phyloP scores from a whole-genome alignment of 352 stramenopile genomes.

The Phytophthora fragariae region DNA sequence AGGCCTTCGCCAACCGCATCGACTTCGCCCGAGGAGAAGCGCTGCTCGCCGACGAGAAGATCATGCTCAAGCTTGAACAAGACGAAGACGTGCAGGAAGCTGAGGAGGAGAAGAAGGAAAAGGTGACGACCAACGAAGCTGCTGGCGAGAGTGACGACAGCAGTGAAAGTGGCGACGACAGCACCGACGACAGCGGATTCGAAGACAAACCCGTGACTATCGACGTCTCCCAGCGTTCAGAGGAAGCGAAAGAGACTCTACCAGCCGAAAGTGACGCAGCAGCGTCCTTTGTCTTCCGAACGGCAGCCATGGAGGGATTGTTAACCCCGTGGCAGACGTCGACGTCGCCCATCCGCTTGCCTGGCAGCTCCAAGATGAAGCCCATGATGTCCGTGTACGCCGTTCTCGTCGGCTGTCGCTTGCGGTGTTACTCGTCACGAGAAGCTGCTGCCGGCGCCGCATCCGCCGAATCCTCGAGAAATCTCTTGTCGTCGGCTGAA shows the following conservation, averaged over 20 bases:
- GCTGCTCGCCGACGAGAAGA: slow-evolving; percentile 60
- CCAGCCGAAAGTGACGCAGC: background rate
- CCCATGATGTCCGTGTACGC: slow-evolving; percentile 36
- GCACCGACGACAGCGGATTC: slow-evolving; percentile 19
- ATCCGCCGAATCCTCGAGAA: slow-evolving; percentile 2
- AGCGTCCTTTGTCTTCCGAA: slow-evolving; percentile 32
- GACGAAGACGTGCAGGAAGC: slow-evolving; percentile 15
- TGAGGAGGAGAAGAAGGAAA: slow-evolving; percentile 23
- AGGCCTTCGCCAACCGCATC: slow-evolving; percentile 47
- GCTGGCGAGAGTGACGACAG: background rate
- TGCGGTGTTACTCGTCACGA: slow-evolving; percentile 43
- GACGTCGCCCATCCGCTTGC: slow-evolving; percentile 25
- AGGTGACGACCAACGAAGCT: background rate
- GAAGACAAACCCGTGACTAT: slow-evolving; percentile 24
- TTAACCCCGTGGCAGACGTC: slow-evolving; percentile 51
- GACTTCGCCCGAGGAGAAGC: slow-evolving; percentile 62
- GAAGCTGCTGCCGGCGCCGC: slow-evolving; percentile 14
- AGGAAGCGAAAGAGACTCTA: slow-evolving; percentile 2
- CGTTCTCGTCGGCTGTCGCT: slow-evolving; percentile 44
- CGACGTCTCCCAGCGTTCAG: background rate
- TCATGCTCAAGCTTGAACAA: slow-evolving; percentile 53
- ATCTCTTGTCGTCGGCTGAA: slow-evolving; percentile 5
- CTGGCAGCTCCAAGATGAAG: slow-evolving; percentile 37
- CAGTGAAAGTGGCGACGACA: slow-evolving; percentile 8
- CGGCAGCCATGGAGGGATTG: slow-evolving; percentile 61